Conservation (phyloP, 225 moss, liverwort and hornwort genomes). For the Physcomitrium patens region DNA sequence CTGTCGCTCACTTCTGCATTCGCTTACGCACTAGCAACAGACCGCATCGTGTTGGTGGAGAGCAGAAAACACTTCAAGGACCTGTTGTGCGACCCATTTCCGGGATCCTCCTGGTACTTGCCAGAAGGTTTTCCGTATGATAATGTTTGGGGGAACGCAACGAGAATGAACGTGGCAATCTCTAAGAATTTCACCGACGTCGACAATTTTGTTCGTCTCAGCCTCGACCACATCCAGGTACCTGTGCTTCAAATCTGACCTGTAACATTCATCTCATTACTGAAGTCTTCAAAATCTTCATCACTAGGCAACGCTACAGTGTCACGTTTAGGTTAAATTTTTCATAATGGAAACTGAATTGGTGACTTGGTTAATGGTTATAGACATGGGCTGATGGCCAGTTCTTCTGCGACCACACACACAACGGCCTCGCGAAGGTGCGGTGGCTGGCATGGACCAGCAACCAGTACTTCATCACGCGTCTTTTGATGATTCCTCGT, state of each 20-base stretch:
- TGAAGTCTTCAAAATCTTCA: too few species aligned
- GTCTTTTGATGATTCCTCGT: constrained; percentile 54
- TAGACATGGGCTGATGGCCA: constrained; percentile 46
- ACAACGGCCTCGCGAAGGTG: constrained; percentile 34
- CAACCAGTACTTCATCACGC: constrained; percentile 57
- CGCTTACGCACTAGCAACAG: constrained; percentile 58
- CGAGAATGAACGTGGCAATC: constrained; percentile 37
- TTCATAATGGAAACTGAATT: neutral
- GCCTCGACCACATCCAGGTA: constrained; percentile 60
- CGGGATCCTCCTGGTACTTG: constrained; percentile 56
- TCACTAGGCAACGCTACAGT: too few species aligned
- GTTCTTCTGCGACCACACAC: constrained; percentile 51
- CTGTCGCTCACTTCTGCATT: constrained; percentile 63
- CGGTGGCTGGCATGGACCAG: constrained; percentile 61
- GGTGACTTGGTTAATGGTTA: constrained; percentile 11
- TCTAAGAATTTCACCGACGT: constrained; percentile 36
- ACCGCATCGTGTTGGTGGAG: constrained; percentile 59
- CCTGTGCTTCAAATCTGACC: neutral
- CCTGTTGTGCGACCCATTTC: constrained; percentile 66
- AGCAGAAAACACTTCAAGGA: constrained; percentile 33
- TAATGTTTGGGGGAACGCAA: constrained; percentile 16
- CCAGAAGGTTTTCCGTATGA: constrained; percentile 44
- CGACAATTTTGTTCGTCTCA: constrained; percentile 36
- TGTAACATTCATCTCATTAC: neutral
- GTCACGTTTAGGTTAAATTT: too few species aligned